phyloP scores from a whole-genome alignment of 176 grass and related monocot species.

The Carex pumila region DNA sequence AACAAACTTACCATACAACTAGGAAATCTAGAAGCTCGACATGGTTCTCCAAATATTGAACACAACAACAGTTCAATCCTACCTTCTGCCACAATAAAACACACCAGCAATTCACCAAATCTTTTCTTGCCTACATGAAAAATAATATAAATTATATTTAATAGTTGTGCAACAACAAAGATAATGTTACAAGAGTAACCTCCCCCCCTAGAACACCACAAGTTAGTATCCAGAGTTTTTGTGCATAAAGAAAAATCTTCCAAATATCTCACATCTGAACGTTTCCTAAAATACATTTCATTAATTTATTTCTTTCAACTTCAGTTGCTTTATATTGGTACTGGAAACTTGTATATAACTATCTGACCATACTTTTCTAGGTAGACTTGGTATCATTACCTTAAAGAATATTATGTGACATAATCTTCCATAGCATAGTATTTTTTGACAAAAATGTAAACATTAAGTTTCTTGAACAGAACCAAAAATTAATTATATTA shows the following conservation, averaged over 20 bases:
- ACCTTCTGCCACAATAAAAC: conserved; percentile 87
- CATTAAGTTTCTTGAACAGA: neutral
- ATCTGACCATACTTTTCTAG: neutral
- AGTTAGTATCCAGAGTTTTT: neutral
- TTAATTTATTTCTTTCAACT: neutral
- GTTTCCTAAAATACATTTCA: neutral
- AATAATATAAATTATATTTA: conserved; percentile 10
- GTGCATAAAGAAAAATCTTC: neutral
- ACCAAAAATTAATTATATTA: neutral
- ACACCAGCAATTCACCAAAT: conserved; percentile 84
- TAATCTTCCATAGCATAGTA: neutral
- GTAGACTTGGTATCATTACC: neutral
- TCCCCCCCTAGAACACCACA: neutral
- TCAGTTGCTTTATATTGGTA: neutral
- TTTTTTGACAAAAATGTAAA: neutral
- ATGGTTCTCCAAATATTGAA: conserved; percentile 87
- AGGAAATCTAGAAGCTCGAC: conserved; percentile 95
- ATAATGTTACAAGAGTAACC: neutral
- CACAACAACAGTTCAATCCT: conserved; percentile 60
- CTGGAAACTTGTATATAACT: neutral
- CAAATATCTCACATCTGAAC: neutral
- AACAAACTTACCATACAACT: conserved; percentile 71
- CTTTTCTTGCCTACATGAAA: conserved; percentile 78
- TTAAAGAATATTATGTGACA: neutral
- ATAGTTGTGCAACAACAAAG: neutral